Base-by-base conservation (phyloP, 2,329 filamentous ascomycete genomes). In the Epichloe sibirici region DNA sequence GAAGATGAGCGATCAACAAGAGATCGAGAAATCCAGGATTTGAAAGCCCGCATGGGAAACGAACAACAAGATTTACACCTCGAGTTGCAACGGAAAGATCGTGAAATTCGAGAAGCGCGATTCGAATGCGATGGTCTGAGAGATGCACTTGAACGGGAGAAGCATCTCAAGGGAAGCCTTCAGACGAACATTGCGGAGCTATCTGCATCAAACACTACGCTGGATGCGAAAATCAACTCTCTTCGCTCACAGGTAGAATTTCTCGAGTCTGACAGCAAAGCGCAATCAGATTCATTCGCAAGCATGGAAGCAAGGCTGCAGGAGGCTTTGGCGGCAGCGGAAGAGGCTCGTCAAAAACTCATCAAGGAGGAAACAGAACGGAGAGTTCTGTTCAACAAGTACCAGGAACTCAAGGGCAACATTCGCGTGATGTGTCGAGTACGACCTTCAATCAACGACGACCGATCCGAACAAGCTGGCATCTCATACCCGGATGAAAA, bases 381-480 rank as follows among this genome's bases (percentile, higher is more conserved):
- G 13, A 81, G 93, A 23, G 91, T 94, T 60, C 78, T 98, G 0
- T 95, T 97, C 73, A 97, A 97, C 69, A 93, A 95, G 66, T 91
- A 98, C 46, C 90, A 98, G 66, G 93, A 98, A 64, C 79, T 98
- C 55, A 96, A 95, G 68, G 93, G 93, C 61, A 98, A 98, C 65
- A 98, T 98, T 62, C 86, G 93, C 21, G 93, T 98, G 58, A 98
- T 98, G 81, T 97, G 91, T 64, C 83, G 93, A 65, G 91, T 97
- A 31, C 85, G 94, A 42, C 93, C 93, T 1, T 74, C 85, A 0
- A 73, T 86, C 23, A 74, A 74, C 25, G 60, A 67, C 0, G 67
- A 72, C 0, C 83, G 86, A 53, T 82, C 83, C 6, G 76, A 82
- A 25, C 74, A 81, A 12, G 89, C 91, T 3, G 79, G 81, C 49